Conservation (phyloP, 306 rosid species). For the barrel medic (Medicago truncatula) region DNA sequence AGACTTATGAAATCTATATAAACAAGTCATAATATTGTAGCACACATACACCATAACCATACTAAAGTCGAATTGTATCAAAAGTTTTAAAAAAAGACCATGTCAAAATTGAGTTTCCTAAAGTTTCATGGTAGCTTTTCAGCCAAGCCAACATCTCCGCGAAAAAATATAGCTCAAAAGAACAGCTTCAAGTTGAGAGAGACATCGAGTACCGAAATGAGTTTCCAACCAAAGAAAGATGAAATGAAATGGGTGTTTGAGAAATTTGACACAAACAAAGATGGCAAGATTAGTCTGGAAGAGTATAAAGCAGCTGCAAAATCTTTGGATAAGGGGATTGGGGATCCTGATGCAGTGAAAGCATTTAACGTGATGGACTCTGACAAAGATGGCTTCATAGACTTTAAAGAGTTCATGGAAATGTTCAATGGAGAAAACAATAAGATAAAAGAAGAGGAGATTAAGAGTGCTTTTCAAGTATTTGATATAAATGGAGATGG, state of each 20-base stretch:
- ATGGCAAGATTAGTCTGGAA: constrained; percentile 67
- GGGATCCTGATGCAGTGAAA: constrained; percentile 58
- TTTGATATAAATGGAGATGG: constrained; percentile 87
- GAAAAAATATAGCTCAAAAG: constrained; percentile 31
- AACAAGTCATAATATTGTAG: constrained; percentile 11
- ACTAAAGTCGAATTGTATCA: constrained; percentile 6
- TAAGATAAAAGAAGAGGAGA: constrained; percentile 48
- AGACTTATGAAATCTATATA: constrained; percentile 41
- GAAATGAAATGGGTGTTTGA: constrained; percentile 76
- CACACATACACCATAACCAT: constrained; percentile 13
- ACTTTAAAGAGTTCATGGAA: constrained; percentile 68
- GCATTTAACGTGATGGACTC: constrained; percentile 60
- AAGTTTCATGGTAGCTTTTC: constrained; percentile 50
- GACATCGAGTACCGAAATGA: constrained; percentile 16
- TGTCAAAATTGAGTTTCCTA: constrained; percentile 56
- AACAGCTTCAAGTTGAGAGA: constrained; percentile 48
- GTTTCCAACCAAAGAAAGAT: constrained; percentile 52
- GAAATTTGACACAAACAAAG: constrained; percentile 73
- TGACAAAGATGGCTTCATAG: constrained; percentile 77
- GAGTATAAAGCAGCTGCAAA: constrained; percentile 71
- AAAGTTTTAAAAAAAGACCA: constrained; percentile 8
- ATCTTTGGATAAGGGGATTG: constrained; percentile 51
- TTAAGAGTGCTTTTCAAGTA: constrained; percentile 66
- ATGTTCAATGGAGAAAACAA: constrained; percentile 54
- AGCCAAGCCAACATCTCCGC: constrained; percentile 36